Conservation (phyloP, 228 moss, liverwort and hornwort genomes). For the Sphagnum fallax region DNA sequence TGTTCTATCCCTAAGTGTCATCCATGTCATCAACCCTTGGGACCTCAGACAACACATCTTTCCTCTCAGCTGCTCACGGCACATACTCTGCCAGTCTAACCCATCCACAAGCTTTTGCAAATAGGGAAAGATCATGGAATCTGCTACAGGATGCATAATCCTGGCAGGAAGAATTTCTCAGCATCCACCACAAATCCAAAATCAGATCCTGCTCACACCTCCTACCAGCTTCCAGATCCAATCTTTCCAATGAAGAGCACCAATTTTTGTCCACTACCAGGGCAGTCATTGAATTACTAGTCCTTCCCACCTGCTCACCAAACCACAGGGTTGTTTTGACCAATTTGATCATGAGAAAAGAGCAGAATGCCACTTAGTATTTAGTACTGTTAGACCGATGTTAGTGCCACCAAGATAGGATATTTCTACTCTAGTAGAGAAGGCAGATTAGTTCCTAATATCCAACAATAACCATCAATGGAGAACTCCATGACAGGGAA, state of each 20-base stretch:
- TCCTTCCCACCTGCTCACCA: conserved; percentile 52
- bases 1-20: conserved; percentile 24
- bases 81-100: conserved; percentile 60
- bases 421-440: too few relatives aligned
- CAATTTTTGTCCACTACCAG: conserved; percentile 67
- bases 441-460: too few relatives aligned
- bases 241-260: conserved; percentile 67
- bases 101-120: conserved; percentile 63
- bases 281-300: conserved; percentile 73
- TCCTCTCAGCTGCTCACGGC: conserved; percentile 51
- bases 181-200: conserved; percentile 79
- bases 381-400: background rate
- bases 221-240: conserved; percentile 51
- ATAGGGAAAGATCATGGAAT: conserved; percentile 44
- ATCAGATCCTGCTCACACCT: conserved; percentile 60
- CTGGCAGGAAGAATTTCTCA: conserved; percentile 34
- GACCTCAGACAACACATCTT: conserved; percentile 33
- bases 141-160: conserved; percentile 19
- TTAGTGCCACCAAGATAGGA: too few relatives aligned
- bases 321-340: background rate
- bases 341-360: background rate
- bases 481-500: too few relatives aligned
- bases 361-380: background rate
- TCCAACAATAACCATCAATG: too few relatives aligned
- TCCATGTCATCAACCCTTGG: conserved; percentile 12